Conservation (phyloP, 2,329 filamentous ascomycete species). For the Trichoderma koningiopsis region DNA sequence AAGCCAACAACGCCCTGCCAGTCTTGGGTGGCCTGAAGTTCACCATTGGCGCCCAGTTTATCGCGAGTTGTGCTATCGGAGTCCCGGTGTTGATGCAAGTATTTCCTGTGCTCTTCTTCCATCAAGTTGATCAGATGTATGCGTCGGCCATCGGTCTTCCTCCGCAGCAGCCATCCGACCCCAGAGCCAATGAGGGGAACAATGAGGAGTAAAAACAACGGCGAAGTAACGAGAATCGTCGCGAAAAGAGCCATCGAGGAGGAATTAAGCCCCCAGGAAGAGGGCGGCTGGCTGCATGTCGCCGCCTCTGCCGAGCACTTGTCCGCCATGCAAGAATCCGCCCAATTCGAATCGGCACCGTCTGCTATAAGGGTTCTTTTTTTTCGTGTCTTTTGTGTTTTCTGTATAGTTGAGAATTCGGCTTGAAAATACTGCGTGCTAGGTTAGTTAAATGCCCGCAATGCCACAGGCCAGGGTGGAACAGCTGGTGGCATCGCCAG, state of each 20-base stretch:
- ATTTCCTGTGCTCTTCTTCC: slow-evolving; percentile 48
- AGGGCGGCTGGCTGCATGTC: slow-evolving; percentile 15
- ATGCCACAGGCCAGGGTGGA: slow-evolving; percentile 11
- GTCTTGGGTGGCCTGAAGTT: slow-evolving; percentile 48
- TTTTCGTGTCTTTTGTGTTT: neutral
- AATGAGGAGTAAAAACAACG: slow-evolving; percentile 33
- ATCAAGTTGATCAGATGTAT: slow-evolving; percentile 58
- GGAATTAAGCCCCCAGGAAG: slow-evolving; percentile 33
- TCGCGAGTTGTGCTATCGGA: slow-evolving; percentile 52
- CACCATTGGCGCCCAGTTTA: slow-evolving; percentile 60
- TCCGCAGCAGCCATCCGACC: slow-evolving; percentile 63
- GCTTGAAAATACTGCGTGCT: neutral
- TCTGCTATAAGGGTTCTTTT: neutral
- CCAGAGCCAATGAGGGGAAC: slow-evolving; percentile 44
- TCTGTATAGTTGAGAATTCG: neutral
- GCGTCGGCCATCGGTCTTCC: slow-evolving; percentile 64
- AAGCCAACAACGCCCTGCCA: slow-evolving; percentile 91
- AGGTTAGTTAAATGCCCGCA: slow-evolving; percentile 15
- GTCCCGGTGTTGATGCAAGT: slow-evolving; percentile 38
- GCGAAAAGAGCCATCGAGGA: slow-evolving; percentile 34
- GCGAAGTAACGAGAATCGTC: slow-evolving; percentile 28
- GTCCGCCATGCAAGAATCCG: slow-evolving; percentile 26
- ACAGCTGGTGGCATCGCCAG: slow-evolving; percentile 21
- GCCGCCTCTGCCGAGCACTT: slow-evolving; percentile 21
- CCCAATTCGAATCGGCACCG: neutral